phyloP scores from a whole-genome alignment of 108 stramenopile species.

The Skeletonema costatum region DNA sequence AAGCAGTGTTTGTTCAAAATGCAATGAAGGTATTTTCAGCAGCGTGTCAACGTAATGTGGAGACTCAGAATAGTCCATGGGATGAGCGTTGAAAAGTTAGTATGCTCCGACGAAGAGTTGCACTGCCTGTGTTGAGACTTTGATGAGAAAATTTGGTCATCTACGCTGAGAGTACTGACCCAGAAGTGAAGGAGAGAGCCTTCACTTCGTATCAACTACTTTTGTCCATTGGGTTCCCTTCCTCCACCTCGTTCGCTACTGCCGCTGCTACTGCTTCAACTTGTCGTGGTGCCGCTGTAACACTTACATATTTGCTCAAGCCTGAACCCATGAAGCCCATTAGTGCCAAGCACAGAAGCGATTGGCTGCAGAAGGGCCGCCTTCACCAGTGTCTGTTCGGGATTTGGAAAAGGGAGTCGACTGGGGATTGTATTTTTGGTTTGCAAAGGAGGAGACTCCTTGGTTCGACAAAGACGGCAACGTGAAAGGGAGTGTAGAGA shows the following conservation, averaged over 20 bases:
- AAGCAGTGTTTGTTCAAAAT: conserved; percentile 90
- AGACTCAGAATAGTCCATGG: conserved; percentile 29
- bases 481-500: conserved; percentile 34
- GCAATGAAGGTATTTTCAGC: conserved; percentile 89
- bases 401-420: conserved; percentile 38
- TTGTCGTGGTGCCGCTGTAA: conserved; percentile 45
- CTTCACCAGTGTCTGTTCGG: conserved; percentile 42
- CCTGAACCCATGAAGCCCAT: conserved; percentile 91
- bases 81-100: conserved; percentile 6
- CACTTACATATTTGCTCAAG: conserved; percentile 68
- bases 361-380: conserved; percentile 59
- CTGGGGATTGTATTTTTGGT: conserved; percentile 45
- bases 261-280: conserved; percentile 27
- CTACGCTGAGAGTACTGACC: conserved; percentile 67
- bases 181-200: conserved; percentile 94
- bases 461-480: conserved; percentile 36
- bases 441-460: conserved; percentile 41
- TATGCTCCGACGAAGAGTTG: conserved; percentile 62
- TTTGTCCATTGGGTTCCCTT: conserved; percentile 54
- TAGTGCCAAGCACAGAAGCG: conserved; percentile 84
- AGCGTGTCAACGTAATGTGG: conserved; percentile 52
- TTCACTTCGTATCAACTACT: conserved; percentile 72
- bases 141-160: conserved; percentile 54
- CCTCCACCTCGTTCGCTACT: not conserved
- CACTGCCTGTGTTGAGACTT: conserved; percentile 54